phyloP scores from a whole-genome alignment of 768 basidiomycete species.

The Rhizopogon roseolus region DNA sequence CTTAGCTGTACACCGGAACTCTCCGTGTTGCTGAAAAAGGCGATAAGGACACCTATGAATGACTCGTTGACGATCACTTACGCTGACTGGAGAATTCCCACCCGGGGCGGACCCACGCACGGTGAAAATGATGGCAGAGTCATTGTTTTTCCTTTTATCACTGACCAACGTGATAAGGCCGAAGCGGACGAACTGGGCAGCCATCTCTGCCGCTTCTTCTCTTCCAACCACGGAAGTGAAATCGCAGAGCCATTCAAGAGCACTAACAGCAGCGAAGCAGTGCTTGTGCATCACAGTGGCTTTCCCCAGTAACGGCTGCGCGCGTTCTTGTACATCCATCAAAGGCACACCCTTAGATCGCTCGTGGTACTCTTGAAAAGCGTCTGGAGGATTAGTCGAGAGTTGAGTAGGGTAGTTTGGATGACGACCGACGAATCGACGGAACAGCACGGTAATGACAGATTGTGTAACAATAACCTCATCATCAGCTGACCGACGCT shows the following conservation, averaged over 20 bases:
- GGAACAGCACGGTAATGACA: slow-evolving; percentile 92
- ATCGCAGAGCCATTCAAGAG: slow-evolving; percentile 96
- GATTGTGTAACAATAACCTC: slow-evolving; percentile 95
- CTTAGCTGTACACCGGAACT: slow-evolving; percentile 95
- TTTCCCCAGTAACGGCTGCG: slow-evolving; percentile 47
- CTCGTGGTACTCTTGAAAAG: slow-evolving; percentile 73
- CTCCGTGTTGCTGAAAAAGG: slow-evolving; percentile 72
- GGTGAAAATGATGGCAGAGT: slow-evolving; percentile 90
- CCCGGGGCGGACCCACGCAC: slow-evolving; percentile 78
- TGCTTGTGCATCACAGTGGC: slow-evolving; percentile 48
- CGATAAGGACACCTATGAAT: slow-evolving; percentile 6
- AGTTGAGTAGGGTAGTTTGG: slow-evolving; percentile 68
- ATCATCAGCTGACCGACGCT: slow-evolving; percentile 87
- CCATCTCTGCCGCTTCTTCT: slow-evolving; percentile 97
- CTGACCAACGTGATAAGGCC: slow-evolving; percentile 85
- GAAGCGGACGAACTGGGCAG: slow-evolving; percentile 95
- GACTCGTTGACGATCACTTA: slow-evolving; percentile 30
- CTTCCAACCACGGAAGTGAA: slow-evolving; percentile 93
- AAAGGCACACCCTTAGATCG: slow-evolving; percentile 70
- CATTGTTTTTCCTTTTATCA: slow-evolving; percentile 88
- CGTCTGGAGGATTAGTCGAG: slow-evolving; percentile 45
- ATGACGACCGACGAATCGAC: slow-evolving; percentile 85
- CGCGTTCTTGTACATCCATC: slow-evolving; percentile 66
- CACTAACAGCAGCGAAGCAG: slow-evolving; percentile 83
- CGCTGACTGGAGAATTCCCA: slow-evolving; percentile 70